A percentile compares a stretch with the other conserved stretches of the same genome.
These are phyloP conservation scores for Beauveria scarabaeidicola DNA, from an alignment of 2,329 filamentous ascomycete genomes.

Conservation along the genomic window DNA sequence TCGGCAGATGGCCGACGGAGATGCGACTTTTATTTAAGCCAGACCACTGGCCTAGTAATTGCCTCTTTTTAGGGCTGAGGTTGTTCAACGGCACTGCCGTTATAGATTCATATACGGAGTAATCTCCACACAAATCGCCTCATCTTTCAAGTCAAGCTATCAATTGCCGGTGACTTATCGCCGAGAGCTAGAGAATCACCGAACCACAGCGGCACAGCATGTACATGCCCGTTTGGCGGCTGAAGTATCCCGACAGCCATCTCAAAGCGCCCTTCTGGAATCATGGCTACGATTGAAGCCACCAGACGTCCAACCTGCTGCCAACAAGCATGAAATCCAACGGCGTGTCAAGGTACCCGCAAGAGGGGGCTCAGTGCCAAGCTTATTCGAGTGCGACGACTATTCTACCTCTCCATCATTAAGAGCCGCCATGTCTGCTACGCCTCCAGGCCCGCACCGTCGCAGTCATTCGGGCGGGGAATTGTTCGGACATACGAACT, in stretches of 20 bases:
- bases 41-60: too few species aligned
- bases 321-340: too few species aligned
- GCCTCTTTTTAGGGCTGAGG: background rate
- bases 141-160: background rate
- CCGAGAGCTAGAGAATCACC: background rate
- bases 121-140: background rate
- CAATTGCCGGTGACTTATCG: background rate
- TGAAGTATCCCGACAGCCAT: too few species aligned
- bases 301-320: too few species aligned
- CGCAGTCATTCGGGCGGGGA: background rate
- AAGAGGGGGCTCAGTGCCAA: background rate
- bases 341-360: background rate
- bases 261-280: too few species aligned
- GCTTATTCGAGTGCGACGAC: background rate
- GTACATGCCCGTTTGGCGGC: too few species aligned
- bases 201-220: too few species aligned
- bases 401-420: background rate
- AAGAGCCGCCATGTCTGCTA: background rate
- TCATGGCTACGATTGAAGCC: too few species aligned
- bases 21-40: background rate
- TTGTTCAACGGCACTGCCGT: background rate
- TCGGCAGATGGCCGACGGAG: background rate
- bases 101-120: background rate
- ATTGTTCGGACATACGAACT: constrained; percentile 2
- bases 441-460: background rate